phyloP scores from a whole-genome alignment of 148 eudicot genomes.

The Bassia scoparia region DNA sequence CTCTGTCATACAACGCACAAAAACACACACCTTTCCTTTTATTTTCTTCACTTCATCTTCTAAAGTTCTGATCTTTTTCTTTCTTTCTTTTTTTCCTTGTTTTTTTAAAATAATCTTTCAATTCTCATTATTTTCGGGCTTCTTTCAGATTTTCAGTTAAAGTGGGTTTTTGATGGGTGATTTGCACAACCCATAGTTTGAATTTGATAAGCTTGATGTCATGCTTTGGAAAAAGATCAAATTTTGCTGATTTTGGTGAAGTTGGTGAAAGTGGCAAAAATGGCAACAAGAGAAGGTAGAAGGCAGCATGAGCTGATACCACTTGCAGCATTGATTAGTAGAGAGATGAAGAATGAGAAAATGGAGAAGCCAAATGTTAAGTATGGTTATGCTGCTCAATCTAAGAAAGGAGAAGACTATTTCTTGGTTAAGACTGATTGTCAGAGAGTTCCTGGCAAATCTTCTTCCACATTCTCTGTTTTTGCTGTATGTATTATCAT shows the following conservation, averaged over 20 bases:
- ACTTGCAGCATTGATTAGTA: slow-evolving; percentile 59
- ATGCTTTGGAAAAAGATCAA: slow-evolving; percentile 6
- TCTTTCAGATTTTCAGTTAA: neutral
- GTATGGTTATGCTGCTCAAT: slow-evolving; percentile 67
- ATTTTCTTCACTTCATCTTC: neutral
- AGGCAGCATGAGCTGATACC: slow-evolving; percentile 58
- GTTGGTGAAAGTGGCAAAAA: slow-evolving; percentile 18
- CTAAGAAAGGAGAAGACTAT: slow-evolving; percentile 85
- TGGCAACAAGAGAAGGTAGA: slow-evolving; percentile 50
- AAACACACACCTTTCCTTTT: neutral
- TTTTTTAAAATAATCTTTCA: too few relatives aligned
- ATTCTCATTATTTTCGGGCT: slow-evolving; percentile 1
- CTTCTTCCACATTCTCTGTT: slow-evolving; percentile 65
- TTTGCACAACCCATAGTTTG: neutral
- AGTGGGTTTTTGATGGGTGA: neutral
- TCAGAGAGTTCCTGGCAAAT: slow-evolving; percentile 64
- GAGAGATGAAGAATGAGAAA: slow-evolving; percentile 67
- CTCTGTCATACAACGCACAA: slow-evolving; percentile 12
- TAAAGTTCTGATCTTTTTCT: neutral
- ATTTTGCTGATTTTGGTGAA: slow-evolving; percentile 14
- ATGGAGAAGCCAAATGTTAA: slow-evolving; percentile 69
- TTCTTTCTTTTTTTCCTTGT: neutral
- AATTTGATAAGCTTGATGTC: neutral
- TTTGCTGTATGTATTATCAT: slow-evolving; percentile 57
- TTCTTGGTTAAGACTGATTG: slow-evolving; percentile 71